Percentiles rank a stretch among this genome's conserved stretches.
Evolutionary conservation across 2,329 filamentous ascomycete species (phyloP).

Genomic region (Mariannaea sp.): DNA sequence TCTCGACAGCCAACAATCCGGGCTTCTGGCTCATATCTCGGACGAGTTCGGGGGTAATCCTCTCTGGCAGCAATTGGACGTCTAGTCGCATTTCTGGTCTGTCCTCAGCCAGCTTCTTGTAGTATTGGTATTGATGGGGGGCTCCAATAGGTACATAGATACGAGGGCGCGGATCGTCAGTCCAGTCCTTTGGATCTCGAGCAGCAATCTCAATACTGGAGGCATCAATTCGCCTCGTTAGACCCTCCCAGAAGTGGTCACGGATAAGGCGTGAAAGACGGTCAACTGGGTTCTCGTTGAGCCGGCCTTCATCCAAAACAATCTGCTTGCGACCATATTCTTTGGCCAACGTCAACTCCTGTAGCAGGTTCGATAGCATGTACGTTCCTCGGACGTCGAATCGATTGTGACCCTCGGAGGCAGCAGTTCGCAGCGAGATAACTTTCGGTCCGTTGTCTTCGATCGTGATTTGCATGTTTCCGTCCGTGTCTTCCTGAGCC

Average conservation of each 20-base stretch:
- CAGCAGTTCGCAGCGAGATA: slow-evolving; percentile 81
- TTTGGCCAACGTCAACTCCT: slow-evolving; percentile 91
- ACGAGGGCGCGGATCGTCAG: slow-evolving; percentile 81
- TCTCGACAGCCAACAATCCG: slow-evolving; percentile 85
- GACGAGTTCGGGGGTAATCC: slow-evolving; percentile 81
- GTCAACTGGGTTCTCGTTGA: slow-evolving; percentile 95
- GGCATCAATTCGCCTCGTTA: slow-evolving; percentile 89
- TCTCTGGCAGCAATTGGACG: slow-evolving; percentile 76
- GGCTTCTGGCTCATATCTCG: slow-evolving; percentile 85
- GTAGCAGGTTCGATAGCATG: slow-evolving; percentile 93
- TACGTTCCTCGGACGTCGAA: slow-evolving; percentile 95
- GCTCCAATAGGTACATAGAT: slow-evolving; percentile 89
- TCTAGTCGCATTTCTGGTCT: slow-evolving; percentile 86
- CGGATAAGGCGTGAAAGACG: slow-evolving; percentile 85
- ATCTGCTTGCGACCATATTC: slow-evolving; percentile 89
- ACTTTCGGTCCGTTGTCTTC: slow-evolving; percentile 94
- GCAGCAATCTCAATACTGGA: slow-evolving; percentile 86
- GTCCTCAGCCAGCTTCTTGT: slow-evolving; percentile 76
- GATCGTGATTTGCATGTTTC: slow-evolving; percentile 96
- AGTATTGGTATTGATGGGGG: slow-evolving; percentile 89
- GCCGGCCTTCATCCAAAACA: slow-evolving; percentile 84
- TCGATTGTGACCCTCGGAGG: slow-evolving; percentile 82
- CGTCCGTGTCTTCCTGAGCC: slow-evolving; percentile 88
- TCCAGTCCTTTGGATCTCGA: slow-evolving; percentile 94
- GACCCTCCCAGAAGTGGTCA: slow-evolving; percentile 88